These are phyloP conservation scores for Tulasnella sp. DNA, from an alignment of 768 basidiomycete species.

Conservation along the genomic window DNA sequence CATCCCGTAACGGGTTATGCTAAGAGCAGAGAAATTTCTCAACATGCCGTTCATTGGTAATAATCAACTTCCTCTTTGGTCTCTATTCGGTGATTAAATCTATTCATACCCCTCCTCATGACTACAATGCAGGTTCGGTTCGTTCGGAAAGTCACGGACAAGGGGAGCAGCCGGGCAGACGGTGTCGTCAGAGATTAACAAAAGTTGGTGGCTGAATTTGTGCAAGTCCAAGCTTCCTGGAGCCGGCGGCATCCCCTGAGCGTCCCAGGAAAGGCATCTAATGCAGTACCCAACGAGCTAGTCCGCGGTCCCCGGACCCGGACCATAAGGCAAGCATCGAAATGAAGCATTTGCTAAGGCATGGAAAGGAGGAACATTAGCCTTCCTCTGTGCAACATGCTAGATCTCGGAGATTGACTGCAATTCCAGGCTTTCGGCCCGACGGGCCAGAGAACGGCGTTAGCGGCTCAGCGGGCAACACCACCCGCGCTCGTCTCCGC, in stretches of 20 bases:
- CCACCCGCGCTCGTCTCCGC: background rate
- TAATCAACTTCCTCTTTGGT: no score
- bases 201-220: background rate
- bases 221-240: background rate
- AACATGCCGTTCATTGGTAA: no score
- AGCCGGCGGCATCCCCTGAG: background rate
- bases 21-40: no score
- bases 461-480: background rate
- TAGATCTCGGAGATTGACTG: background rate
- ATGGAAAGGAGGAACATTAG: background rate
- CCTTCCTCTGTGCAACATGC: background rate
- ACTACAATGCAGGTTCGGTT: background rate
- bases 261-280: background rate
- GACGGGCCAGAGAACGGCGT: background rate
- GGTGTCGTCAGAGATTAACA: background rate
- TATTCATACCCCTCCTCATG: background rate
- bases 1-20: no score
- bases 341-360: background rate
- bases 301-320: background rate
- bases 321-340: background rate
- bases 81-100: background rate
- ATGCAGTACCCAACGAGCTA: background rate
- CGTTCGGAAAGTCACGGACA: background rate
- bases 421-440: slow-evolving; percentile 3
- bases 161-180: background rate